phyloP scores from a whole-genome alignment of 371 early-diverging fungal genomes.

The Rhizopus microsporus region DNA sequence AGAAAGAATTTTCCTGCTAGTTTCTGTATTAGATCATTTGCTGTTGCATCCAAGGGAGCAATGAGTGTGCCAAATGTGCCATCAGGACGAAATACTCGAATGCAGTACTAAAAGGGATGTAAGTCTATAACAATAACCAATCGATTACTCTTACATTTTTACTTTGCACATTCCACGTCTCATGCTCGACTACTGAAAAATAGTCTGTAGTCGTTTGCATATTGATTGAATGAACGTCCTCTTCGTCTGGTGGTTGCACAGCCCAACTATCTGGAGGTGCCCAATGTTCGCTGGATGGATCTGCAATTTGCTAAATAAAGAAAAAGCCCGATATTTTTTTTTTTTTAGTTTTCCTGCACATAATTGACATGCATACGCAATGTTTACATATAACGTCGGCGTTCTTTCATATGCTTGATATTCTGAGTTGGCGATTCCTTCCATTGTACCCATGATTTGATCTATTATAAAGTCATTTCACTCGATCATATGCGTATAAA shows the following conservation, averaged over 20 bases:
- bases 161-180: slow-evolving; percentile 31
- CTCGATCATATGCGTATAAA: neutral
- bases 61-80: slow-evolving; percentile 78
- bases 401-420: slow-evolving; percentile 13
- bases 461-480: slow-evolving; percentile 27
- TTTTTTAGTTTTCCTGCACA: neutral
- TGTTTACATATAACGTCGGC: slow-evolving; percentile 14
- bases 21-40: slow-evolving; percentile 69
- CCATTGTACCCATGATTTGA: slow-evolving; percentile 48
- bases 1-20: slow-evolving; percentile 79
- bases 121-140: neutral
- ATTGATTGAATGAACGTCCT: slow-evolving; percentile 19
- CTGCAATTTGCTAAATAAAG: slow-evolving; percentile 15
- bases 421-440: slow-evolving; percentile 51
- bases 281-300: slow-evolving; percentile 49
- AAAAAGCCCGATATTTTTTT: neutral
- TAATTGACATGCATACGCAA: neutral
- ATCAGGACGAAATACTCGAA: slow-evolving; percentile 70
- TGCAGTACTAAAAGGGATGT: slow-evolving; percentile 39
- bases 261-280: slow-evolving; percentile 73
- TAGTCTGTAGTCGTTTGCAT: slow-evolving; percentile 33
- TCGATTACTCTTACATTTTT: slow-evolving; percentile 28
- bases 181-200: slow-evolving; percentile 30
- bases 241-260: slow-evolving; percentile 48
- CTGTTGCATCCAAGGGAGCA: slow-evolving; percentile 65